Conservation (phyloP, 2,329 filamentous ascomycete genomes). For the Aspergillus floridensis region DNA sequence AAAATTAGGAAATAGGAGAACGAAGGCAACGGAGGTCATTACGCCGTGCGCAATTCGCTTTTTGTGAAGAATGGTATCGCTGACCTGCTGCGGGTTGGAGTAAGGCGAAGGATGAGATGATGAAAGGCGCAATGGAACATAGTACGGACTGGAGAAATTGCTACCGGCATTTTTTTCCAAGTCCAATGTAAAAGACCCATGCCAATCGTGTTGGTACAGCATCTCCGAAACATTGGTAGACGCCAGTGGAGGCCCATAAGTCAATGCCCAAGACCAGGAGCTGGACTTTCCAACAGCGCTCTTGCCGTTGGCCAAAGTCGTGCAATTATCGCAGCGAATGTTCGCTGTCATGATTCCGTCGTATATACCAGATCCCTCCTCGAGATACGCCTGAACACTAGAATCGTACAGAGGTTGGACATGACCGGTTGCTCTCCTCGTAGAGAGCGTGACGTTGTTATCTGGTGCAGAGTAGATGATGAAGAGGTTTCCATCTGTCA, state of each 20-base stretch:
- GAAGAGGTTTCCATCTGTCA: conserved; percentile 61
- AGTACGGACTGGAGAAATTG: conserved; percentile 36
- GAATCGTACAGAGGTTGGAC: conserved; percentile 48
- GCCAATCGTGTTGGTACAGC: conserved; percentile 47
- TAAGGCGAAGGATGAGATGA: conserved; percentile 7
- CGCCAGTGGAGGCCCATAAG: conserved; percentile 47
- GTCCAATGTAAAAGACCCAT: conserved; percentile 47
- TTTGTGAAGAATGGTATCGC: conserved; percentile 16
- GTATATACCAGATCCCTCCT: conserved; percentile 58
- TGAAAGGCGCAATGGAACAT: conserved; percentile 2
- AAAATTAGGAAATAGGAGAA: conserved; percentile 41
- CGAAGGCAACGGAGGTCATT: conserved; percentile 32
- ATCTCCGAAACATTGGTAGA: conserved; percentile 44
- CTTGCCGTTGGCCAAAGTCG: conserved; percentile 19
- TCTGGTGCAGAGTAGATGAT: conserved; percentile 56
- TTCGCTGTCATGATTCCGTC: conserved; percentile 59
- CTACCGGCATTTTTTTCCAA: conserved; percentile 52
- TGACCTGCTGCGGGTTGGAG: conserved; percentile 15
- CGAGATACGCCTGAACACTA: conserved; percentile 50
- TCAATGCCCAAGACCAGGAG: conserved; percentile 30
- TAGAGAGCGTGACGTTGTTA: conserved; percentile 62
- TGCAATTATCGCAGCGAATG: conserved; percentile 42
- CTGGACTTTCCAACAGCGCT: conserved; percentile 19
- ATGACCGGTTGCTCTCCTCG: conserved; percentile 52
- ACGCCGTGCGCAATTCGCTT: conserved; percentile 20